Evolutionary conservation across 2,329 filamentous ascomycete species (phyloP).

Genomic region (Ceratocystis destructans): DNA sequence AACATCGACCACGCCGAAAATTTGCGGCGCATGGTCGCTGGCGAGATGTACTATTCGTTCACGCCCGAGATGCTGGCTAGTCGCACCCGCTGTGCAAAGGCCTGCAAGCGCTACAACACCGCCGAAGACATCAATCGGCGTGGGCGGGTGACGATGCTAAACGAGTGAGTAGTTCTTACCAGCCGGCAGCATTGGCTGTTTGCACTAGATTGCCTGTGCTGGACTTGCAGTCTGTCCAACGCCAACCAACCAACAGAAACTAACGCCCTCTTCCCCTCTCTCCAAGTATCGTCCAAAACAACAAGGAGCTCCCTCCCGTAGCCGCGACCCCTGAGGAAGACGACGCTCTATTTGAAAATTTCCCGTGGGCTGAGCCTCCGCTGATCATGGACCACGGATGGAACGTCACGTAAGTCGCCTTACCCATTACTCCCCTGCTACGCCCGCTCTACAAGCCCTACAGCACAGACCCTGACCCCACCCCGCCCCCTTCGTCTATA

Average conservation of each 20-base stretch:
- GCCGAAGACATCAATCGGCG: constrained; percentile 46
- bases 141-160: constrained; percentile 52
- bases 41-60: constrained; percentile 64
- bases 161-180: constrained; percentile 42
- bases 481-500: not conserved
- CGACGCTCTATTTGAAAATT: constrained; percentile 45
- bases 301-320: constrained; percentile 50
- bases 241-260: not conserved
- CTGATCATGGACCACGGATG: constrained; percentile 65
- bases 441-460: no score
- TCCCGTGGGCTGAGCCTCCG: constrained; percentile 57
- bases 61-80: constrained; percentile 51
- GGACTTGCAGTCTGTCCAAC: not conserved
- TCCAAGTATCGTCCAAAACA: constrained; percentile 42
- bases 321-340: constrained; percentile 37
- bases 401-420: constrained; percentile 43
- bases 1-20: constrained; percentile 14
- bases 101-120: constrained; percentile 50
- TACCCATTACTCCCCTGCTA: no score
- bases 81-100: constrained; percentile 47
- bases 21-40: constrained; percentile 41
- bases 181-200: no score
- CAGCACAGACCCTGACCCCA: not conserved
- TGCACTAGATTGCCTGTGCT: no score
- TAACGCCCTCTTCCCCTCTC: not conserved